Conservation (phyloP, 1,284 basidiomycete genomes). For the Rhodotorula sp. region DNA sequence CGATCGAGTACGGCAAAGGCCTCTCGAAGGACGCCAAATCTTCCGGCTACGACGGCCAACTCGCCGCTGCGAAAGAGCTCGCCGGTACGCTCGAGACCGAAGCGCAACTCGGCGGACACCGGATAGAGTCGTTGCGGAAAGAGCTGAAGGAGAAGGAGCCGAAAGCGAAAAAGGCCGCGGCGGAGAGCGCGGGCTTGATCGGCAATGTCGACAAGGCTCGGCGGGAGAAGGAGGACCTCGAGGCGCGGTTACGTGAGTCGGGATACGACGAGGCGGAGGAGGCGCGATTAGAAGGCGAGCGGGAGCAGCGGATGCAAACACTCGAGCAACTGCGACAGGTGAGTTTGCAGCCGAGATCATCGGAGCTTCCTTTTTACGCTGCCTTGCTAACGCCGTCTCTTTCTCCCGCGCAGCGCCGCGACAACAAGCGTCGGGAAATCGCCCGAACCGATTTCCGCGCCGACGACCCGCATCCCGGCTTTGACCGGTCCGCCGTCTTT, state of each 20-base stretch:
- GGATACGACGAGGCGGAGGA: slow-evolving; percentile 82
- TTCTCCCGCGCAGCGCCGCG: slow-evolving; percentile 1
- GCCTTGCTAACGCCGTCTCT: not conserved
- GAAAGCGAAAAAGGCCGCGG: slow-evolving; percentile 78
- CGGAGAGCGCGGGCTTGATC: slow-evolving; percentile 71
- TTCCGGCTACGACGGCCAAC: slow-evolving; percentile 94
- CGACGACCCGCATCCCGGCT: slow-evolving; percentile 58
- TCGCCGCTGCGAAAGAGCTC: slow-evolving; percentile 79
- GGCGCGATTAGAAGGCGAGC: slow-evolving; percentile 57
- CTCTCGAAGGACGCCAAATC: slow-evolving; percentile 60
- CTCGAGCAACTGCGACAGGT: slow-evolving; percentile 45
- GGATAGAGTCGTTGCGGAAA: slow-evolving; percentile 73
- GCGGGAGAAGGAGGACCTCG: slow-evolving; percentile 62
- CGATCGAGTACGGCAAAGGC: slow-evolving; percentile 86
- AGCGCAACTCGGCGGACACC: slow-evolving; percentile 77
- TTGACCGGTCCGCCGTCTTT: slow-evolving; percentile 84
- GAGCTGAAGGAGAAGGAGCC: slow-evolving; percentile 76
- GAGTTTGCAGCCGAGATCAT: slow-evolving; percentile 51
- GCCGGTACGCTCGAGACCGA: slow-evolving; percentile 76
- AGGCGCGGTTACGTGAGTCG: slow-evolving; percentile 59
- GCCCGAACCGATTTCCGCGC: slow-evolving; percentile 49
- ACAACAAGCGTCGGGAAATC: slow-evolving; percentile 25
- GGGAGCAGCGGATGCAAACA: slow-evolving; percentile 45
- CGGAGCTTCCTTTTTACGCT: not conserved
- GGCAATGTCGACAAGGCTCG: slow-evolving; percentile 65